Evolutionary conservation across 257 asterid genomes (phyloP).

Genomic region (Solanum neorickii): DNA sequence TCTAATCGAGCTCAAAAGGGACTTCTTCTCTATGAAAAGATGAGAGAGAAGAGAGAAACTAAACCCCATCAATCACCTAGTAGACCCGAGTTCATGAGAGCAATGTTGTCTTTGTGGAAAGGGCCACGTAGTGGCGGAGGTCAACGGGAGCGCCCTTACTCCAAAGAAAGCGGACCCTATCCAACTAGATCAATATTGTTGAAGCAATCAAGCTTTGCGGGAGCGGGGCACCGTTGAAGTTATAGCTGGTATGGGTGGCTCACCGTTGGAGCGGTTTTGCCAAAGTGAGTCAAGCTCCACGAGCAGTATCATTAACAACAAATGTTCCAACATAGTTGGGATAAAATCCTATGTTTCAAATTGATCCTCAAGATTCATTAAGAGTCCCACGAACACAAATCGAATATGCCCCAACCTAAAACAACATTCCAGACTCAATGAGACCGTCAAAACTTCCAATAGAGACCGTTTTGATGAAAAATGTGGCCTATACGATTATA

Average conservation of each 20-base stretch:
- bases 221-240: background rate
- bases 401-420: background rate
- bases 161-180: background rate
- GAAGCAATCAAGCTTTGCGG: background rate
- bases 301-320: background rate
- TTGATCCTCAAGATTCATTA: background rate
- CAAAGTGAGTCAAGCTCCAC: background rate
- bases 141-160: background rate
- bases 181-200: background rate
- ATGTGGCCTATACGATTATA: no score
- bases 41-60: background rate
- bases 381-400: background rate
- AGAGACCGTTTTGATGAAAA: background rate
- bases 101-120: background rate
- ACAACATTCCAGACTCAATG: background rate
- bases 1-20: background rate
- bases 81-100: background rate
- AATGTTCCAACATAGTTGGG: background rate
- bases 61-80: background rate
- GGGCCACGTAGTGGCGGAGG: background rate
- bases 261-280: background rate
- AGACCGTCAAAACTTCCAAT: background rate
- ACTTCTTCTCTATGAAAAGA: background rate
- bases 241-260: background rate
- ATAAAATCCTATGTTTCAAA: background rate